A percentile compares a stretch with the other conserved stretches of the same genome.
Conservation (phyloP, 352 stramenopile genomes). For the Pythium aristosporum region DNA sequence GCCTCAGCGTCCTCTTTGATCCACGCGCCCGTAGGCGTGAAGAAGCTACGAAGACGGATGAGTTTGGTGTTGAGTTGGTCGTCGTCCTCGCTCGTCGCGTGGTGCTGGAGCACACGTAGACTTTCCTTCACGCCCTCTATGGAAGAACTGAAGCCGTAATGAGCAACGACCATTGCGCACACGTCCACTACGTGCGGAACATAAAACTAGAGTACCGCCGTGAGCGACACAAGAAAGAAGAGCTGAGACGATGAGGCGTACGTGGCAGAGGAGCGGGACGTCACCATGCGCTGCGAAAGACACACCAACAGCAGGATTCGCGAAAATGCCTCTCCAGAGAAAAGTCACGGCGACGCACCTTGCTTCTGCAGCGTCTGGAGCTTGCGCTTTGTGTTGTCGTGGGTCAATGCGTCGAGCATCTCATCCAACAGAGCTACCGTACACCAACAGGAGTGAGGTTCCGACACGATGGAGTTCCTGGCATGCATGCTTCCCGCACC, state of each 20-base stretch:
- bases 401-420: constrained; percentile 46
- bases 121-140: constrained; percentile 54
- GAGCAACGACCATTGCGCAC: constrained; percentile 38
- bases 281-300: constrained; percentile 39
- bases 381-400: constrained; percentile 36
- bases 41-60: constrained; percentile 39
- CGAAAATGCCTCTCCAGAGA: neutral
- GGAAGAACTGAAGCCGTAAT: constrained; percentile 44
- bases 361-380: constrained; percentile 38
- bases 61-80: constrained; percentile 38
- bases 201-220: constrained; percentile 35
- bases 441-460: neutral
- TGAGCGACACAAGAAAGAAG: neutral
- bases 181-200: constrained; percentile 43
- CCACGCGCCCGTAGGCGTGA: constrained; percentile 57
- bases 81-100: constrained; percentile 34
- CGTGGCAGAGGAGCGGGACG: constrained; percentile 42
- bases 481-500: constrained; percentile 1
- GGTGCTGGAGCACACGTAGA: constrained; percentile 38
- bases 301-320: neutral
- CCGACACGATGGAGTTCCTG: neutral
- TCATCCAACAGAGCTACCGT: constrained; percentile 45
- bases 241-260: constrained; percentile 1
- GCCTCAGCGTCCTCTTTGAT: constrained; percentile 50
- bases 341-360: constrained; percentile 22